Evolutionary conservation across 495 filamentous ascomycete species (phyloP), one percentile per base, ranked within the genome.

Genomic region (Aspergillus panamensis): DNA sequence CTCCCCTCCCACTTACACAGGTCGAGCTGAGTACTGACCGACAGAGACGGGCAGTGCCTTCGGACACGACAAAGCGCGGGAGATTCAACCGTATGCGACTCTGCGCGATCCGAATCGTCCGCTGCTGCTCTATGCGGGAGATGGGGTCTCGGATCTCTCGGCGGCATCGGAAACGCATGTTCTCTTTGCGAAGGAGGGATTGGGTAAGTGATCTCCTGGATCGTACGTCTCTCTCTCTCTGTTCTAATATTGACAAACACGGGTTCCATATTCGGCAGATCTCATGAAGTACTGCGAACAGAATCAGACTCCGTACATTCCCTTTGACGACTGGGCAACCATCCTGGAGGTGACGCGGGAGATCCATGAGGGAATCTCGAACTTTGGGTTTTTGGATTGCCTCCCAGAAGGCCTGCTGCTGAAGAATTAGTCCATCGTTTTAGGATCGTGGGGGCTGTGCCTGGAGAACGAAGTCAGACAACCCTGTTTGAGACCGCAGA

Each of bases 41-140:
- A 12, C 3, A 13, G 56, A 25, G 25, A 25, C 43, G 29, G 9
- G 45, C 30, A 90, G 86, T 60, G 75, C 78, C 32, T 90, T 89
- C 61, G 90, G 90, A 6, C 90, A 95, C 62, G 90, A 95, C 74
- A 94, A 95, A 79, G 86, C 82, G 13, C 72, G 88, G 29, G 85
- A 86, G 57, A 88, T 95, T 60, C 80, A 86, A 52, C 86, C 84
- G 8, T 94, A 92, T 65, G 80, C 83, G n/a, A 60, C 70, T 48
- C 78, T 90, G 1, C 84, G 88, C 0, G 75, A 76, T 8, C 74
- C 72, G 8, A 68, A 84, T 47, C 72, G 88, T 42, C 89, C 89
- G 0, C 79, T 77, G 5, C 77, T 91, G 69, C 85, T 92, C 60
- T 92, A 92, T 62, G 89, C 89, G 35, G 89, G 89, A 50, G 89